These are phyloP conservation scores for Forsythia viridissima DNA, from an alignment of 257 asterid species.

Conservation along the genomic window DNA sequence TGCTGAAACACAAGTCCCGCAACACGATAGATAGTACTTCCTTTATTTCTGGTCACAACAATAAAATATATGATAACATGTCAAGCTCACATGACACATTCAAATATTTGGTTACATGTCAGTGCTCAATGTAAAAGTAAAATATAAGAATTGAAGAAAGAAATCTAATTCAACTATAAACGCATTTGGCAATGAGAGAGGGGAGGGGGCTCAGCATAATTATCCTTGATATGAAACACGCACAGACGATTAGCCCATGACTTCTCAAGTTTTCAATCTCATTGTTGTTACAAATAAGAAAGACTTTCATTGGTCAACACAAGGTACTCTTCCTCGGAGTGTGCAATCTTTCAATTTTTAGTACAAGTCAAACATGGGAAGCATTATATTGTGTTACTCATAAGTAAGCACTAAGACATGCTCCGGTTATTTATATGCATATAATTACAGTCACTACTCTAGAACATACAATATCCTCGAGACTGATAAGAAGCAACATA, in stretches of 20 bases:
- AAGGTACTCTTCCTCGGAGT: neutral
- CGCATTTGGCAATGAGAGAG: neutral
- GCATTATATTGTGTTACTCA: neutral
- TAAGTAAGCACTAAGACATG: neutral
- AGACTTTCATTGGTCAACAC: neutral
- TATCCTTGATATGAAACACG: slow-evolving; percentile 2
- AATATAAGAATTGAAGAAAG: slow-evolving; percentile 6
- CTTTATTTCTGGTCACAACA: slow-evolving; percentile 69
- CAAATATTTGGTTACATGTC: slow-evolving; percentile 19
- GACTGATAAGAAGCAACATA: neutral
- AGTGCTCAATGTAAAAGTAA: slow-evolving; percentile 15
- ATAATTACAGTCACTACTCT: neutral
- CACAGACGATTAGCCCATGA: neutral
- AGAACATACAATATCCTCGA: neutral
- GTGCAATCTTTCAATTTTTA: neutral
- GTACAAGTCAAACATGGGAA: neutral
- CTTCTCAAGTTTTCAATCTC: neutral
- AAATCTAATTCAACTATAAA: slow-evolving; percentile 11
- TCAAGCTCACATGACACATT: slow-evolving; percentile 17
- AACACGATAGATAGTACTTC: slow-evolving; percentile 82
- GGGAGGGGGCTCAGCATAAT: neutral
- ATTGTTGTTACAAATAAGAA: neutral
- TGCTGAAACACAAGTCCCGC: slow-evolving; percentile 74
- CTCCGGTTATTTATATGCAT: neutral
- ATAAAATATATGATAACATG: slow-evolving; percentile 24